Percentiles rank a stretch among this genome's conserved stretches.
These are phyloP conservation scores for Erodium moschatum DNA, from an alignment of 441 rosid species.

Conservation along the genomic window DNA sequence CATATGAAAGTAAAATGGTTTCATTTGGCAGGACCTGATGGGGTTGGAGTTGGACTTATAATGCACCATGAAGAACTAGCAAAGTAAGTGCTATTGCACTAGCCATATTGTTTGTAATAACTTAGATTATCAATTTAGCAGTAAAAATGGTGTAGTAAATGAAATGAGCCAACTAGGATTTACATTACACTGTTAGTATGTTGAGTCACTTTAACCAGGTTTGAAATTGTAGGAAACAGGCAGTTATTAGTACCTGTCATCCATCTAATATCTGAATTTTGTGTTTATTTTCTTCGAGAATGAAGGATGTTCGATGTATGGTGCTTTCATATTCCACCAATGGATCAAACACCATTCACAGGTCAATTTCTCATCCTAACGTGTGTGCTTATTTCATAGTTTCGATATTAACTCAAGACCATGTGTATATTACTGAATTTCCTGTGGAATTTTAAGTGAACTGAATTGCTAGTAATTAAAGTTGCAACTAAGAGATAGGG, in stretches of 20 bases:
- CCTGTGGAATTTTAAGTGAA: too few species aligned
- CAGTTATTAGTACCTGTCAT: not conserved
- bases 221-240: too few species aligned
- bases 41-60: conserved; percentile 70
- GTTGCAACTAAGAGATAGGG: too few species aligned
- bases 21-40: conserved; percentile 59
- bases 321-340: conserved; percentile 82
- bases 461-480: too few species aligned
- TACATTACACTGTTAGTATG: too few species aligned
- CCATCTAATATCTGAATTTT: conserved; percentile 8
- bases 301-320: conserved; percentile 69
- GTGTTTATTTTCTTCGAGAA: conserved; percentile 11
- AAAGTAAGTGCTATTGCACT: conserved; percentile 36
- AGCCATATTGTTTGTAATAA: not conserved
- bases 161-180: too few species aligned
- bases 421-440: too few species aligned
- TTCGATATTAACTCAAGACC: too few species aligned
- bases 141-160: not conserved
- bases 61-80: conserved; percentile 58
- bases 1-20: not conserved
- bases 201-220: too few species aligned
- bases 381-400: too few species aligned
- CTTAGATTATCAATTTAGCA: not conserved
- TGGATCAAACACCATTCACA: conserved; percentile 60
- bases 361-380: conserved; percentile 30